Evolutionary conservation across 2,329 filamentous ascomycete genomes (phyloP).

Genomic region (Monascus ruber): DNA sequence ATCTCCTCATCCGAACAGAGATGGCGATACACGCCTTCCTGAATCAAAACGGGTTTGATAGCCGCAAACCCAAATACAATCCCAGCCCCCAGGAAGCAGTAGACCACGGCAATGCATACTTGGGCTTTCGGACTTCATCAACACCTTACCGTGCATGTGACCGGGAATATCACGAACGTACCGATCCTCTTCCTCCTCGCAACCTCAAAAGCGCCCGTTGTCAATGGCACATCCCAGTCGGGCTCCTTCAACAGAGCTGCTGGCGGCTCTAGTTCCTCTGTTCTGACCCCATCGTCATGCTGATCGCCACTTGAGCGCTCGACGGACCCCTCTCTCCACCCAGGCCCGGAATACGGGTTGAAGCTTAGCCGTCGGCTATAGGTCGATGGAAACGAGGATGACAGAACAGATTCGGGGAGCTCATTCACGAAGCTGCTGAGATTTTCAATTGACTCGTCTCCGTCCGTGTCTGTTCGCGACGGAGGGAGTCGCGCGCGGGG

Average conservation of each 20-base stretch:
- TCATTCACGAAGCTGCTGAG: conserved; percentile 8
- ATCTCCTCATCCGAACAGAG: conserved; percentile 47
- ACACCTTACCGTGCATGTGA: not conserved
- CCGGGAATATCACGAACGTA: conserved; percentile 20
- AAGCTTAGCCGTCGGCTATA: conserved; percentile 29
- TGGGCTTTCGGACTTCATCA: conserved; percentile 43
- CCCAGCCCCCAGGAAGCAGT: conserved; percentile 67
- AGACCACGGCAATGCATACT: conserved; percentile 55
- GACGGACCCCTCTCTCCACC: conserved; percentile 21
- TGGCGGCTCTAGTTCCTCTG: conserved; percentile 3
- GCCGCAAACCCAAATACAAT: conserved; percentile 78
- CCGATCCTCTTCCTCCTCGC: conserved; percentile 41
- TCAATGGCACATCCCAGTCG: conserved; percentile 12
- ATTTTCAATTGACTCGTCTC: conserved; percentile 10
- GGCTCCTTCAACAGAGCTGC: conserved; percentile 7
- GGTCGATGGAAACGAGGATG: conserved; percentile 25
- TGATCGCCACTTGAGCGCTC: conserved; percentile 20
- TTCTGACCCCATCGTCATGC: conserved; percentile 7
- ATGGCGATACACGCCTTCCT: conserved; percentile 59
- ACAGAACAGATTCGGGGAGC: conserved; percentile 17
- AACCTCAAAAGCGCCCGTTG: conserved; percentile 42
- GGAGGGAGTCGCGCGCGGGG: conserved; percentile 13
- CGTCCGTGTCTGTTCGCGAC: conserved; percentile 14
- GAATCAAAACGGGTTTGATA: conserved; percentile 67
- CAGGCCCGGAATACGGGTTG: conserved; percentile 29